phyloP scores from a whole-genome alignment of 2,329 filamentous ascomycete genomes.

The Ophiosphaerella korrae region DNA sequence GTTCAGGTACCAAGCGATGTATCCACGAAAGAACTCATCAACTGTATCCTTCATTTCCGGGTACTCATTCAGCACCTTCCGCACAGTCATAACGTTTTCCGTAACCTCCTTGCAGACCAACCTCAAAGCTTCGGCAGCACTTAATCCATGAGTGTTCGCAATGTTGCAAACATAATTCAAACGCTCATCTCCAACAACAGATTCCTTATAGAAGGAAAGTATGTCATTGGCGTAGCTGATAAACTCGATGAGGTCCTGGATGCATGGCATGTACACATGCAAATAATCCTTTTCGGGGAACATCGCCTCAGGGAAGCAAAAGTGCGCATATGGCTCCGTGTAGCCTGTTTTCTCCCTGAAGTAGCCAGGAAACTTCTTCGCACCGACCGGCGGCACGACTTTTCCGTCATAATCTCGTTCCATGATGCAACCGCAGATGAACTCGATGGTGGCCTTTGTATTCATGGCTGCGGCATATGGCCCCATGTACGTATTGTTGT shows the following conservation, averaged over 20 bases:
- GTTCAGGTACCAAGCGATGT: conserved; percentile 18
- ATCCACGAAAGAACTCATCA: conserved; percentile 19
- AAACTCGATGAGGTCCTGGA: conserved; percentile 20
- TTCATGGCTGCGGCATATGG: conserved; percentile 17
- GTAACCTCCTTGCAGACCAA: conserved; percentile 1
- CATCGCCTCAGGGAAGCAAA: conserved; percentile 16
- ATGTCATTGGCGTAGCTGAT: conserved; percentile 20
- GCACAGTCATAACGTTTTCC: not conserved
- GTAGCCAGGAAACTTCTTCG: conserved; percentile 17
- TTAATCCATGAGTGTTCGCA: conserved; percentile 13
- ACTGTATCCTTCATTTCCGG: conserved; percentile 14
- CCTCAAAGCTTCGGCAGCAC: conserved; percentile 8
- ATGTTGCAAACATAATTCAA: conserved; percentile 20
- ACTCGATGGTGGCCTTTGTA: conserved; percentile 17
- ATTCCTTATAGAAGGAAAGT: conserved; percentile 20
- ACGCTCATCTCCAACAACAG: conserved; percentile 11
- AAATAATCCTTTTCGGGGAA: conserved; percentile 14
- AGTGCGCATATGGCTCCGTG: conserved; percentile 18
- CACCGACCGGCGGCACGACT: conserved; percentile 11
- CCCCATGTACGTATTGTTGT: conserved; percentile 3
- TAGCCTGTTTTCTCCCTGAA: conserved; percentile 17
- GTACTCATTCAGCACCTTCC: conserved; percentile 13
- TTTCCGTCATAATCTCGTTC: conserved; percentile 17
- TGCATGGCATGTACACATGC: conserved; percentile 18
- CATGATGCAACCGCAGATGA: conserved; percentile 17